Conservation (phyloP, 345 rosid genomes). For the Aethionema arabicum region DNA sequence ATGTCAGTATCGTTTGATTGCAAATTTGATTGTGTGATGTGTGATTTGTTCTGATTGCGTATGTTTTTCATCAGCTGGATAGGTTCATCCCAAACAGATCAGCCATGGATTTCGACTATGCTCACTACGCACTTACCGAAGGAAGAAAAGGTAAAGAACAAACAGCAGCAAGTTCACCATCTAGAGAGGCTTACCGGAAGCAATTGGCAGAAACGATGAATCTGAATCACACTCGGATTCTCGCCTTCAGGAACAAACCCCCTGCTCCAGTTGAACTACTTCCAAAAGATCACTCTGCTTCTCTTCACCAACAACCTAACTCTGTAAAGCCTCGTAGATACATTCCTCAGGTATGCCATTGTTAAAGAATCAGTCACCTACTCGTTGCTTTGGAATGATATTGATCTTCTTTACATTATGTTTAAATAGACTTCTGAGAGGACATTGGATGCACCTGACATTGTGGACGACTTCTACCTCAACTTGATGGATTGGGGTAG, state of each 20-base stretch:
- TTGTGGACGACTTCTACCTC: slow-evolving; percentile 24
- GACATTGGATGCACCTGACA: not conserved
- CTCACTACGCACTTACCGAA: slow-evolving; percentile 44
- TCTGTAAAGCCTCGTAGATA: slow-evolving; percentile 10
- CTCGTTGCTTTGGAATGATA: not conserved
- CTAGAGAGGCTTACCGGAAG: slow-evolving; percentile 53
- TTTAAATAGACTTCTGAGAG: not conserved
- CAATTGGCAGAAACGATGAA: slow-evolving; percentile 48
- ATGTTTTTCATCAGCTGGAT: slow-evolving; percentile 39
- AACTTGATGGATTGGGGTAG: slow-evolving; percentile 19
- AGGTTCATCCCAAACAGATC: slow-evolving; percentile 64
- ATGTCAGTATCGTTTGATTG: no score
- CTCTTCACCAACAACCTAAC: not conserved
- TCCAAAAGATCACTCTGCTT: not conserved
- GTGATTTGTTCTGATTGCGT: not conserved
- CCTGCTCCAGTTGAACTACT: slow-evolving; percentile 15
- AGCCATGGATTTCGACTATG: slow-evolving; percentile 58
- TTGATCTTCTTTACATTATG: not conserved
- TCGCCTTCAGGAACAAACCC: slow-evolving; percentile 61
- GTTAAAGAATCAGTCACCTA: not conserved
- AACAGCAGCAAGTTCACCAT: slow-evolving; percentile 37
- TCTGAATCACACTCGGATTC: slow-evolving; percentile 53
- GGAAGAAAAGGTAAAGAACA: slow-evolving; percentile 45
- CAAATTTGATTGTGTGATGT: no score
- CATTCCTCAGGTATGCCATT: slow-evolving; percentile 8